A percentile compares a stretch with the other conserved stretches of the same genome.
These are phyloP conservation scores for Chondrostereum purpureum DNA, from an alignment of 1,284 basidiomycete species.

Conservation along the genomic window DNA sequence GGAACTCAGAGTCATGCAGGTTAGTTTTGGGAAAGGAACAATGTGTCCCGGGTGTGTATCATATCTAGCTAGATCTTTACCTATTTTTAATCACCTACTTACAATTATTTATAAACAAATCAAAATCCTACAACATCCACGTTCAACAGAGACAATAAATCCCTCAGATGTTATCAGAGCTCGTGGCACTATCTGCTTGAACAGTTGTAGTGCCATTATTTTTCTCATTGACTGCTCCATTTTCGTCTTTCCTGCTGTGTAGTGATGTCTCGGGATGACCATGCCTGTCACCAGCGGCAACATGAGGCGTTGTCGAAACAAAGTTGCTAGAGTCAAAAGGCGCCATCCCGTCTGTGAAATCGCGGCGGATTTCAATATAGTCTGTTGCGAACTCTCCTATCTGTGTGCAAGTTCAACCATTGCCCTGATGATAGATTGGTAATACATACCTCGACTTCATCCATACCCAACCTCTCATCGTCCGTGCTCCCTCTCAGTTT, in stretches of 20 bases:
- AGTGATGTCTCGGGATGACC: slow-evolving; percentile 30
- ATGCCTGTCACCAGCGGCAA: slow-evolving; percentile 43
- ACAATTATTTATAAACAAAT: too few relatives aligned
- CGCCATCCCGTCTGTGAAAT: slow-evolving; percentile 55
- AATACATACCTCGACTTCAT: slow-evolving; percentile 70
- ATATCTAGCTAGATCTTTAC: too few relatives aligned
- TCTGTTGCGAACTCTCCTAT: slow-evolving; percentile 75
- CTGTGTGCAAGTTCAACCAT: slow-evolving; percentile 25
- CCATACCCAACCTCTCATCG: slow-evolving; percentile 83
- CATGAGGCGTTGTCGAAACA: slow-evolving; percentile 11
- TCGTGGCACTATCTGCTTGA: too few relatives aligned
- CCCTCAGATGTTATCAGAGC: too few relatives aligned
- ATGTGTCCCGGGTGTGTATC: too few relatives aligned
- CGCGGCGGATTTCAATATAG: slow-evolving; percentile 71
- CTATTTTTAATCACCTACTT: too few relatives aligned
- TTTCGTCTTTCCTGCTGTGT: slow-evolving; percentile 1
- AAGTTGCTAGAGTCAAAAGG: slow-evolving; percentile 15
- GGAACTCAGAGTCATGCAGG: too few relatives aligned
- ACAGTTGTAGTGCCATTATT: too few relatives aligned
- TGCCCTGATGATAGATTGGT: background rate
- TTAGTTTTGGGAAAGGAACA: too few relatives aligned
- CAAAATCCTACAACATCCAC: too few relatives aligned
- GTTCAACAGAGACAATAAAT: too few relatives aligned
- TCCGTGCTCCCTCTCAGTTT: slow-evolving; percentile 69
- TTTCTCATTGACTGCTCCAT: too few relatives aligned